Conservation (phyloP, 805 yeast species). For the Wickerhamomyces alni region DNA sequence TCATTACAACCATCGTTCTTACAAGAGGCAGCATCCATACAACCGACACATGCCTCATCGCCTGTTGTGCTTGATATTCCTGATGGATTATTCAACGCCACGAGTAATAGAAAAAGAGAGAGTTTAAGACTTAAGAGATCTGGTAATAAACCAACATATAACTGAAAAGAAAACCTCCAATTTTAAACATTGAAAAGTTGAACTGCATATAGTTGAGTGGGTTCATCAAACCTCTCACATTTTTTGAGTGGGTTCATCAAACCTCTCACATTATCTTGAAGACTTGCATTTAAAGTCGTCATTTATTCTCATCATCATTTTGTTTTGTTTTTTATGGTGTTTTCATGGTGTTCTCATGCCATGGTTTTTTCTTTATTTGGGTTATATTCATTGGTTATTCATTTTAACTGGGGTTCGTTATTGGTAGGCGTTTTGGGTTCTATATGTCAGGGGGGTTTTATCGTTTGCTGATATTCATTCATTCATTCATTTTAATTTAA, state of each 20-base stretch:
- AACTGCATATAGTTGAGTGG: no score
- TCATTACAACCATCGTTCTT: constrained; percentile 19
- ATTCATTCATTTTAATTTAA: background rate
- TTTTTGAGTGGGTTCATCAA: no score
- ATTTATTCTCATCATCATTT: background rate
- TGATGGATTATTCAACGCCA: constrained; percentile 31
- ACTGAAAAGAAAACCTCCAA: background rate
- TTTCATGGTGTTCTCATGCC: no score
- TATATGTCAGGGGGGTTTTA: no score
- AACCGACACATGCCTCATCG: constrained; percentile 3
- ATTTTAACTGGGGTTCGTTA: no score
- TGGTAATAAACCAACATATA: constrained; percentile 14
- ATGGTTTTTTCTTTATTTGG: no score
- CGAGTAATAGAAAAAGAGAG: constrained; percentile 47
- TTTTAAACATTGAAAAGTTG: no score
- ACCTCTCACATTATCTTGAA: no score
- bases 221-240: no score
- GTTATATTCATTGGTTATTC: no score
- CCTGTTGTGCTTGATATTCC: constrained; percentile 14
- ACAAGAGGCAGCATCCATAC: constrained; percentile 7
- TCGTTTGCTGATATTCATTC: no score
- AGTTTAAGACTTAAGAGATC: constrained; percentile 42
- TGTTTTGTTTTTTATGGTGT: background rate
- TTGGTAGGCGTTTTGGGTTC: no score
- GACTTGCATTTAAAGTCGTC: background rate